Conservation (phyloP, 2,329 filamentous ascomycete genomes). For the Fusarium liriodendri region DNA sequence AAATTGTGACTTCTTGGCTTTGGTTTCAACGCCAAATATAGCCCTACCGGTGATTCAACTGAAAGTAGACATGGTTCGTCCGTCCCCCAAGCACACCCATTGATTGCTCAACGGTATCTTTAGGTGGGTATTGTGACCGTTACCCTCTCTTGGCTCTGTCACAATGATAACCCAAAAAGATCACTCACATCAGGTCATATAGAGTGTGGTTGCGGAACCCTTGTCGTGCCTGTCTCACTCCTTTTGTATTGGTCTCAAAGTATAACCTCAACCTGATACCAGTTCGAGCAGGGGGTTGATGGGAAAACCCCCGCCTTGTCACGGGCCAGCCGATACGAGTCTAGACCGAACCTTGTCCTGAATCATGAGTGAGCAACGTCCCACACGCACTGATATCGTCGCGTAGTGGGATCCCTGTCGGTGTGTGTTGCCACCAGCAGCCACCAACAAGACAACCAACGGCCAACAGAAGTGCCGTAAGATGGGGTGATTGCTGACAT, state of each 20-base stretch:
- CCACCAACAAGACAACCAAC: not conserved
- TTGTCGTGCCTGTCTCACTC: not conserved
- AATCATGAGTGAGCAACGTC: not conserved
- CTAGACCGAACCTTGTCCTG: not conserved
- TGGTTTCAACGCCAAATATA: not conserved
- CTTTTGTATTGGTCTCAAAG: not conserved
- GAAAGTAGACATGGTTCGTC: not conserved
- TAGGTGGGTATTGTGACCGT: not conserved
- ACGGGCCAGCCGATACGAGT: not conserved
- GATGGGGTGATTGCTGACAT: not conserved
- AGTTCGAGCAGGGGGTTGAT: not conserved
- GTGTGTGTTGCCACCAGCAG: not conserved
- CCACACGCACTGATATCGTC: not conserved
- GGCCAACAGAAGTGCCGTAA: not conserved
- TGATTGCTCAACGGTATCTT: not conserved
- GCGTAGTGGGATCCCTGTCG: not conserved
- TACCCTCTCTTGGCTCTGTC: not conserved
- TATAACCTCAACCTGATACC: not conserved
- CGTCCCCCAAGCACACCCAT: not conserved
- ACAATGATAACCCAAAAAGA: not conserved
- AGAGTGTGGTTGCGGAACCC: not conserved
- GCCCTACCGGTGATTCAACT: not conserved
- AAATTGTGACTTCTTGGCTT: not conserved
- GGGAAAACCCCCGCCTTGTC: not conserved
- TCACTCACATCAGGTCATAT: not conserved